Percentiles rank a stretch among this genome's conserved stretches.
phyloP scores from a whole-genome alignment of 2,329 filamentous ascomycete species.

The Aspergillus floridensis region DNA sequence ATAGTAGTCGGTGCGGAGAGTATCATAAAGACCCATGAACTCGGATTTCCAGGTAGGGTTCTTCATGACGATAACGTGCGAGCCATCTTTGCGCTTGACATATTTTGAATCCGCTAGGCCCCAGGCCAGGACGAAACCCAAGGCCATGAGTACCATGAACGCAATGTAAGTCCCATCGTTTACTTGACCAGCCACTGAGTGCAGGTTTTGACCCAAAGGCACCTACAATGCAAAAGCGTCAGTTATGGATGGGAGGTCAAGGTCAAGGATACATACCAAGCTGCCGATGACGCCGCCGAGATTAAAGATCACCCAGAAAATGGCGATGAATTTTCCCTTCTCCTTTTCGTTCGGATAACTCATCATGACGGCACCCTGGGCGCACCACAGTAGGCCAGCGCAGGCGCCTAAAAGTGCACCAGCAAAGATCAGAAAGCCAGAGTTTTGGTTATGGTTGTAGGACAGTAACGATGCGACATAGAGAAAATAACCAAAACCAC shows the following conservation, averaged over 20 bases:
- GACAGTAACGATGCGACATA: constrained; percentile 51
- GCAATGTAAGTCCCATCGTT: constrained; percentile 80
- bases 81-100: constrained; percentile 73
- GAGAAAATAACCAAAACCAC: constrained; percentile 49
- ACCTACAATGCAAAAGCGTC: constrained; percentile 27
- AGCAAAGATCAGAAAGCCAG: constrained; percentile 49
- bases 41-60: constrained; percentile 84
- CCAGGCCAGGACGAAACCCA: constrained; percentile 68
- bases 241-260: background rate
- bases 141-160: constrained; percentile 78
- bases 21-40: constrained; percentile 71
- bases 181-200: constrained; percentile 40
- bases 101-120: constrained; percentile 68
- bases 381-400: constrained; percentile 51
- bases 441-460: constrained; percentile 51
- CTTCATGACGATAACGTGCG: constrained; percentile 81
- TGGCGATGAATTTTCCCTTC: constrained; percentile 85
- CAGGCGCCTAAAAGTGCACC: constrained; percentile 51
- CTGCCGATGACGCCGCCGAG: constrained; percentile 83
- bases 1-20: constrained; percentile 67
- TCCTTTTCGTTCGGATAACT: constrained; percentile 76
- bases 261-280: constrained; percentile 48
- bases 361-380: constrained; percentile 61
- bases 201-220: constrained; percentile 48
- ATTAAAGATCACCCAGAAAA: constrained; percentile 97